phyloP scores from a whole-genome alignment of 2,329 filamentous ascomycete species.

The Volutella citrinella region DNA sequence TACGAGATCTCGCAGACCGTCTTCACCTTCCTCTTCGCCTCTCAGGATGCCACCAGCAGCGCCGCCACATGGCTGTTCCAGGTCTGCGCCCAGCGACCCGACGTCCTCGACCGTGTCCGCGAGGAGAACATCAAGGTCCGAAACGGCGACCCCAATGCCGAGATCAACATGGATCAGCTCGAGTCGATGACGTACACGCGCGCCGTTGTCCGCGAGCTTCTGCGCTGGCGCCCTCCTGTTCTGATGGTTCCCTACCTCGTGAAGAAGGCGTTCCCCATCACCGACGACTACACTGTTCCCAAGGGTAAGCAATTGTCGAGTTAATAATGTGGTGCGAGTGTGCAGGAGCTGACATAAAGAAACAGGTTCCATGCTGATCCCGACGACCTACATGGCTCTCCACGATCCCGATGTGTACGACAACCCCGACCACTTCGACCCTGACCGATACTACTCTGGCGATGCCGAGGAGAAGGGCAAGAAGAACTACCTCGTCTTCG shows the following conservation, averaged over 20 bases:
- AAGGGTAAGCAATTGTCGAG: conserved; percentile 61
- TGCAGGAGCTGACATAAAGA: background rate
- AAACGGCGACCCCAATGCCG: conserved; percentile 68
- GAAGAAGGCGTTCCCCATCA: conserved; percentile 94
- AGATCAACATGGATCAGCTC: conserved; percentile 78
- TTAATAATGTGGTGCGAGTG: background rate
- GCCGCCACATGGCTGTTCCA: conserved; percentile 96
- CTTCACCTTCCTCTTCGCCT: conserved; percentile 96
- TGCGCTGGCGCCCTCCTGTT: conserved; percentile 93
- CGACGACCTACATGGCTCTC: conserved; percentile 84
- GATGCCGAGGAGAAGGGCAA: conserved; percentile 79
- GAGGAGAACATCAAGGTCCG: conserved; percentile 83
- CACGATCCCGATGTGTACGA: conserved; percentile 92
- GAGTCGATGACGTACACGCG: conserved; percentile 88
- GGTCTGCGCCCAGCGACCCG: conserved; percentile 88
- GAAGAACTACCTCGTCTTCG: conserved; percentile 98
- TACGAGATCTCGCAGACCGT: conserved; percentile 90
- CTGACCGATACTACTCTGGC: conserved; percentile 86
- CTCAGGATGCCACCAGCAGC: conserved; percentile 93
- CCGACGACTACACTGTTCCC: conserved; percentile 81
- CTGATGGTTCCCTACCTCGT: conserved; percentile 94
- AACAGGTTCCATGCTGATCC: conserved; percentile 84
- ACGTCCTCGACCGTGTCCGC: conserved; percentile 82
- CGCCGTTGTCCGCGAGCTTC: conserved; percentile 84
- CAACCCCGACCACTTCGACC: conserved; percentile 84